Evolutionary conservation across 1,284 basidiomycete species (phyloP).

Genomic region (Exsudoporus floridanus): DNA sequence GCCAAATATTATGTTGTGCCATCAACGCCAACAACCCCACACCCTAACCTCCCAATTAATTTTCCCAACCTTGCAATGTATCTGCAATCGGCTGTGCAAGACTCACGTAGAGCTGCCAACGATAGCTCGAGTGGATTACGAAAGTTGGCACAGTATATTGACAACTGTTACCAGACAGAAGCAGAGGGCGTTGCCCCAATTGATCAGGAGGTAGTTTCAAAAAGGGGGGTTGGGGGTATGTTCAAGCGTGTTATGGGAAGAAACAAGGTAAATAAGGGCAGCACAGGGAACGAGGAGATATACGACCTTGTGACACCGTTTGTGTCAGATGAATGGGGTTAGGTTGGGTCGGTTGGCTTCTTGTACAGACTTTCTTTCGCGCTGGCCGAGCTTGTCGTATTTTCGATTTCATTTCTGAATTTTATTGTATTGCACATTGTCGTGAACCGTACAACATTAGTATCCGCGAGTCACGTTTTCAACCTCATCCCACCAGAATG

Average conservation of each 20-base stretch:
- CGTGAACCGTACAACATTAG: no score
- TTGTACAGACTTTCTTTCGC: not conserved
- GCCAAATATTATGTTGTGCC: slow-evolving; percentile 73
- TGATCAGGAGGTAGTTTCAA: slow-evolving; percentile 39
- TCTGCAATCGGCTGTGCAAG: slow-evolving; percentile 65
- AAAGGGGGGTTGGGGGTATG: slow-evolving; percentile 45
- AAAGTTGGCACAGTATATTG: slow-evolving; percentile 55
- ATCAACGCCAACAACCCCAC: slow-evolving; percentile 53
- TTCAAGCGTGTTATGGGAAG: slow-evolving; percentile 63
- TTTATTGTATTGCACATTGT: not conserved
- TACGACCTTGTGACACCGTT: slow-evolving; percentile 80
- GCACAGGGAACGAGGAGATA: slow-evolving; percentile 66
- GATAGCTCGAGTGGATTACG: slow-evolving; percentile 60
- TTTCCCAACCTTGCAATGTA: slow-evolving; percentile 75
- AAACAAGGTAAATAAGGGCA: slow-evolving; percentile 44
- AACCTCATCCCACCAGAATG: slow-evolving; percentile 7
- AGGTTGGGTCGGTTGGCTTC: slow-evolving; percentile 1
- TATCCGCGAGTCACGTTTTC: not conserved
- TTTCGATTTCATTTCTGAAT: not conserved
- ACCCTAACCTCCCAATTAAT: slow-evolving; percentile 66
- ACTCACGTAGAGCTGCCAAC: slow-evolving; percentile 56
- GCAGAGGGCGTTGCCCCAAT: slow-evolving; percentile 27
- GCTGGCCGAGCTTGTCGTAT: not conserved
- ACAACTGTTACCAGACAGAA: slow-evolving; percentile 55
- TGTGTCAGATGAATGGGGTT: slow-evolving; percentile 63